Base-by-base conservation (phyloP, 371 early-diverging fungal genomes). In the Nematocida ironsii region DNA sequence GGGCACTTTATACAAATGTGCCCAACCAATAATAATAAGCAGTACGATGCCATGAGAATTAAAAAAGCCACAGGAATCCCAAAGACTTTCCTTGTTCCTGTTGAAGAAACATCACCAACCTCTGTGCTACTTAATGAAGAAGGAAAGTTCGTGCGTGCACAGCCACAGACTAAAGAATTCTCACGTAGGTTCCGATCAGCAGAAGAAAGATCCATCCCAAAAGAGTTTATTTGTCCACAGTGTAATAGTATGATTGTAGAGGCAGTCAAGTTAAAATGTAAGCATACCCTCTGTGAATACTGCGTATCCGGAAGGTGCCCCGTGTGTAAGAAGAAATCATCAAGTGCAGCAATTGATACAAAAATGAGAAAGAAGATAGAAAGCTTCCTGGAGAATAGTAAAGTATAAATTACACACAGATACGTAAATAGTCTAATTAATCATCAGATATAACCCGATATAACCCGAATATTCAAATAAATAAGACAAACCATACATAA, bases 1-100 rank as follows among this genome's bases (percentile, higher is more conserved):
- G 88, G 88, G 11, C 88, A 88, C 82, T 88, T 80, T 72, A 88
- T 88, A 40, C 88, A 88, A 56, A 81, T 85, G 71, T 88, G 88
- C 61, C 88, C 87, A n/a, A 87, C 88, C 5, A 87, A 87, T 56
- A 72, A 83, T 50, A 86, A 86, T 60, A 86, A 86, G 56, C 82
- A 71, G 40, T 87, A 72, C 76, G 88, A 87, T 81, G 83, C 84
- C 11, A 72, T 86, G 50, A 64, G 84, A 60, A 80, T 86, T 52
- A 82, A 83, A 71, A 85, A 84, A 60, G 86, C 88, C 5, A 87
- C 86, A 27, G 88, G 88, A 27, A 87, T 87, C 54, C 88, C 88
- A 16, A 86, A 84, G 57, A 86, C 86, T 27, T 87, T 87, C 73
- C 61, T 87, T 18, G 81, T 82, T 2, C 83, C 69, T 18, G 82